These are phyloP conservation scores for Apiotrichum laibachii DNA, from an alignment of 1,284 basidiomycete genomes.

Conservation along the genomic window DNA sequence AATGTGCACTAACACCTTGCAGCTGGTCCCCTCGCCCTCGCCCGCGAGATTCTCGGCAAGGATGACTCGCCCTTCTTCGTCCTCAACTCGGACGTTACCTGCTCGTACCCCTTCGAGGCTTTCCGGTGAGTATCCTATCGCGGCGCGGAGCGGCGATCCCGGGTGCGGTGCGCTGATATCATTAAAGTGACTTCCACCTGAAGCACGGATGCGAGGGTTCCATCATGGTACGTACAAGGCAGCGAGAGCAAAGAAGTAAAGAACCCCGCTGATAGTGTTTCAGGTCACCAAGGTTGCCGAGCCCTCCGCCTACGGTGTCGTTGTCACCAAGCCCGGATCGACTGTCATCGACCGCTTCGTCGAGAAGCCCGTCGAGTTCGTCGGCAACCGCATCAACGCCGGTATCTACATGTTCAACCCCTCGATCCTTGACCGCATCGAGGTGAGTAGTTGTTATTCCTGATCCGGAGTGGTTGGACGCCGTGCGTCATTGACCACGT, in stretches of 20 bases:
- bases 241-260: constrained; percentile 47
- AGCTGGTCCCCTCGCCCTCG: constrained; percentile 58
- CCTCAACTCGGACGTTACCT: constrained; percentile 58
- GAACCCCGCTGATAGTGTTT: constrained; percentile 53
- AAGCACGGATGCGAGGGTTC: constrained; percentile 57
- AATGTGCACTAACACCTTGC: background rate
- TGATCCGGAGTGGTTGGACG: background rate
- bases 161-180: background rate
- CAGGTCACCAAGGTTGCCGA: constrained; percentile 57
- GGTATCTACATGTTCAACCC: constrained; percentile 61
- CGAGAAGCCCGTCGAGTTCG: constrained; percentile 58
- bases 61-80: constrained; percentile 59
- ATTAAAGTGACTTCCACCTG: constrained; percentile 55
- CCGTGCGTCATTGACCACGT: background rate
- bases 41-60: constrained; percentile 56
- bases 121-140: constrained; percentile 45
- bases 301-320: constrained; percentile 58
- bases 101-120: constrained; percentile 57
- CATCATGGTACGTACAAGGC: constrained; percentile 50
- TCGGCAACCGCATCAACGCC: constrained; percentile 59
- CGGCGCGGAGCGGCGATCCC: background rate
- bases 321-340: constrained; percentile 54
- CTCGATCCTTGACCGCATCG: constrained; percentile 55
- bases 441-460: constrained; percentile 38
- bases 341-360: constrained; percentile 58